Evolutionary conservation across 441 rosid genomes (phyloP), one percentile per base, ranked within the genome.

Genomic region (Iberis amara): DNA sequence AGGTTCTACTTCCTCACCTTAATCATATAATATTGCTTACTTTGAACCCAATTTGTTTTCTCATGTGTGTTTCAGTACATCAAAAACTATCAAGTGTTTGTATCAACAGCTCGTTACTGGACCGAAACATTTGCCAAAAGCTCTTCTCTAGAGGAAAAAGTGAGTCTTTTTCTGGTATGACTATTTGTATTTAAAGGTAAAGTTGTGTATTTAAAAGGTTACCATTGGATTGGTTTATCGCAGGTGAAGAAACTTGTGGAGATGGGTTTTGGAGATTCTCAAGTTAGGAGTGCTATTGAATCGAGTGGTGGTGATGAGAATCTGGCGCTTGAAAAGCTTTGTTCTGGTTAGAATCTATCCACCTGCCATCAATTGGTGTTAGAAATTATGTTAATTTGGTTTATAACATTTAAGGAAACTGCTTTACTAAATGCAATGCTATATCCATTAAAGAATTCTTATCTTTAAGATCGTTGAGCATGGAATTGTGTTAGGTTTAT

Each of bases 71-170:
- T 70, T 73, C 88, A 88, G 96, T 88, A 88, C 70, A 89, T 82
- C 23, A 79, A 70, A 64, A 94, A 86, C 71, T 69, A 83, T 71
- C 91, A 80, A 76, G 88, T 86, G 23, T 92, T 83, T 68, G 75
- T 78, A 23, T 71, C 81, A 55, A 92, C 98, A 12, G 98, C 98
- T 59, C 88, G 96, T 35, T 85, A 92, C 73, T 92, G 98, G 98
- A 92, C 98, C 4, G 95, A 82, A 66, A 74, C 78, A 42, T 92
- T 86, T 68, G 96, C 96, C 58, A 92, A 80, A 89, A 57, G 62
- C 46, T 86, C 94, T 41, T 71, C 86, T 40, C 69, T 76, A 35
- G 98, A 83, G 65, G 95, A 86, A 64, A 92, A 92, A 83, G 98
- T 92, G 65, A 54, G 68, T 55, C 6, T 30, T 7, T 30, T 30